phyloP scores from a whole-genome alignment of 495 filamentous ascomycete genomes.

The Hypoxylon perforatum region DNA sequence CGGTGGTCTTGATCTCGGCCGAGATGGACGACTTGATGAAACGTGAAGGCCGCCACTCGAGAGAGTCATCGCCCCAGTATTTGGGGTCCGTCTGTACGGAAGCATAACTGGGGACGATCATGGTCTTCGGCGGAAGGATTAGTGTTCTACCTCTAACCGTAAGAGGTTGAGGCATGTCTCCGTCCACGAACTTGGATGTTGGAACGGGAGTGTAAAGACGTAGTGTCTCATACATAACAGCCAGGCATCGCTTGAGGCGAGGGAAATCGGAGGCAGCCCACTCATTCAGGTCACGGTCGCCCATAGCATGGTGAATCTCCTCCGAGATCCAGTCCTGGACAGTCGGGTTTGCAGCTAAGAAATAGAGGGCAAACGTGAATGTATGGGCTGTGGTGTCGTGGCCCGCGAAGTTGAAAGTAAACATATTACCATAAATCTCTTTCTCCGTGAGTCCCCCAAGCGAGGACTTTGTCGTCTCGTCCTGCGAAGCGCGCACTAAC shows the following conservation, averaged over 20 bases:
- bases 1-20: constrained; percentile 1
- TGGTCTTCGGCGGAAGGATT: constrained; percentile 31
- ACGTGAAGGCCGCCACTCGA: constrained; percentile 49
- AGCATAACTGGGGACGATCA: constrained; percentile 18
- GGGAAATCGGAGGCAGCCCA: constrained; percentile 56
- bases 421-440: constrained; percentile 66
- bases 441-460: constrained; percentile 46
- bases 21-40: constrained; percentile 33
- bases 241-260: constrained; percentile 53
- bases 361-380: constrained; percentile 57
- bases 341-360: constrained; percentile 59
- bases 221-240: constrained; percentile 64
- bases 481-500: constrained; percentile 41
- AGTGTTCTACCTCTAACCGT: constrained; percentile 21
- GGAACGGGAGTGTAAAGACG: constrained; percentile 60
- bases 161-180: constrained; percentile 4
- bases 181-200: constrained; percentile 43
- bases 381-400: constrained; percentile 66
- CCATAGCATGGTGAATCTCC: constrained; percentile 31
- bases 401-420: constrained; percentile 65
- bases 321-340: constrained; percentile 54
- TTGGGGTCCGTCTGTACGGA: constrained; percentile 38
- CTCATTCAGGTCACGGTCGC: constrained; percentile 32
- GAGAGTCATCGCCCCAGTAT: constrained; percentile 44
- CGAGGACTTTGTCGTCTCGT: constrained; percentile 14